Conservation (phyloP, 345 rosid species). For the Stellera chamaejasme region DNA sequence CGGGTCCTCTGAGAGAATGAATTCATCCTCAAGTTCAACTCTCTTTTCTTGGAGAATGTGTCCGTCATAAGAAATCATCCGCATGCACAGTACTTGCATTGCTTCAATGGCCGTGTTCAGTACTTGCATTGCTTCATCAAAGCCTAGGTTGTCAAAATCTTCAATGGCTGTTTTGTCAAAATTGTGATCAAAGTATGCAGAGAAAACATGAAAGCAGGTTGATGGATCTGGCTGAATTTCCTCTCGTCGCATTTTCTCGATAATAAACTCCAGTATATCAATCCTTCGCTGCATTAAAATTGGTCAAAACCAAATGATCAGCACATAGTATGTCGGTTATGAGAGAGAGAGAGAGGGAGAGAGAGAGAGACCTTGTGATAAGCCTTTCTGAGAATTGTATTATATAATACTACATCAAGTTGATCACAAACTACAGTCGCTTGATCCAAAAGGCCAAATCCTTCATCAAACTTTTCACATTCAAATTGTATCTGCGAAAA, state of each 20-base stretch:
- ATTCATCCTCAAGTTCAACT: constrained; percentile 40
- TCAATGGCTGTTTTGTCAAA: too few species aligned
- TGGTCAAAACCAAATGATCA: neutral
- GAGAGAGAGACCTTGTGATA: constrained; percentile 35
- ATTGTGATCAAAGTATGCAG: constrained; percentile 32
- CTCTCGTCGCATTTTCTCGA: constrained; percentile 50
- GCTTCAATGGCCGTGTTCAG: constrained; percentile 69
- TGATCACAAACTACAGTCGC: constrained; percentile 36
- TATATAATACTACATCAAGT: constrained; percentile 47
- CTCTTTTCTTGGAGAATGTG: constrained; percentile 29
- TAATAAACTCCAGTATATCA: constrained; percentile 51
- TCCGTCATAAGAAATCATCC: constrained; percentile 49
- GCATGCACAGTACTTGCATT: constrained; percentile 57
- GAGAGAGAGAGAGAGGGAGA: neutral
- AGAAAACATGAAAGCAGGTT: constrained; percentile 54
- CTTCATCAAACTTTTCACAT: constrained; percentile 39
- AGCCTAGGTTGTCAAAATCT: too few species aligned
- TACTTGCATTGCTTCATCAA: too few species aligned
- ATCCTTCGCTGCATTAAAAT: constrained; percentile 38
- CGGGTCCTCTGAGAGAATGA: constrained; percentile 45
- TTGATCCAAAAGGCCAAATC: constrained; percentile 45
- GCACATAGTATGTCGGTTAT: too few species aligned
- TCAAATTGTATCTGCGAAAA: constrained; percentile 46
- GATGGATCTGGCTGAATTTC: constrained; percentile 61
- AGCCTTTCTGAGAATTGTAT: constrained; percentile 52